Percentiles rank a stretch among this genome's conserved stretches.
These are phyloP conservation scores for Fusarium cicatricum DNA, from an alignment of 2,329 filamentous ascomycete species.

Conservation along the genomic window DNA sequence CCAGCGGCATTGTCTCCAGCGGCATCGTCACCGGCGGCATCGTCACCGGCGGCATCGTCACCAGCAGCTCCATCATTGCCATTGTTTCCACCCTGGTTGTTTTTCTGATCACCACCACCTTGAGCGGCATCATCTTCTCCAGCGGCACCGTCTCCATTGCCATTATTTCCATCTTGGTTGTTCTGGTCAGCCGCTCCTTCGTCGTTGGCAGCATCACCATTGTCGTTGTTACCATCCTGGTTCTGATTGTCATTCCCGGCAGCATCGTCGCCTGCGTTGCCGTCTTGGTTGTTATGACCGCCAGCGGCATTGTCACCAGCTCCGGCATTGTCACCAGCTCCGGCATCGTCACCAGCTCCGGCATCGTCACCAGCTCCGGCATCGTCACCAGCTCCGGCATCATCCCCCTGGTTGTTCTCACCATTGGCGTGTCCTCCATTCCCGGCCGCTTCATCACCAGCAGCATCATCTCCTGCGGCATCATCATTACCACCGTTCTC, in stretches of 20 bases:
- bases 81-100: slow-evolving; percentile 33
- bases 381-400: too few relatives aligned
- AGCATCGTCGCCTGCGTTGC: not conserved
- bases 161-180: slow-evolving; percentile 36
- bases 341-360: slow-evolving; percentile 3
- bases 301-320: not conserved
- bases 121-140: not conserved
- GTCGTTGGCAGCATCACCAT: not conserved
- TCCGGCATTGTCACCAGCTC: not conserved
- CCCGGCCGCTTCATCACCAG: slow-evolving; percentile 2
- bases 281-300: not conserved
- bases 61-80: slow-evolving; percentile 31
- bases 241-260: not conserved
- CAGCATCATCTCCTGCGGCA: not conserved
- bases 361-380: not conserved
- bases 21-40: slow-evolving; percentile 39
- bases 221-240: not conserved
- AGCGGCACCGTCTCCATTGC: slow-evolving; percentile 40
- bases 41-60: slow-evolving; percentile 33
- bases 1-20: not conserved
- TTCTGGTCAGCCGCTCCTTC: not conserved
- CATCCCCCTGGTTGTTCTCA: not conserved
- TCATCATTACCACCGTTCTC: too few relatives aligned
- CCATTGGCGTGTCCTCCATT: not conserved
- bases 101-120: not conserved